A percentile compares a stretch with the other conserved stretches of the same genome.
These are phyloP conservation scores for Malus hybrid DNA, from an alignment of 331 rosid species.

Conservation along the genomic window DNA sequence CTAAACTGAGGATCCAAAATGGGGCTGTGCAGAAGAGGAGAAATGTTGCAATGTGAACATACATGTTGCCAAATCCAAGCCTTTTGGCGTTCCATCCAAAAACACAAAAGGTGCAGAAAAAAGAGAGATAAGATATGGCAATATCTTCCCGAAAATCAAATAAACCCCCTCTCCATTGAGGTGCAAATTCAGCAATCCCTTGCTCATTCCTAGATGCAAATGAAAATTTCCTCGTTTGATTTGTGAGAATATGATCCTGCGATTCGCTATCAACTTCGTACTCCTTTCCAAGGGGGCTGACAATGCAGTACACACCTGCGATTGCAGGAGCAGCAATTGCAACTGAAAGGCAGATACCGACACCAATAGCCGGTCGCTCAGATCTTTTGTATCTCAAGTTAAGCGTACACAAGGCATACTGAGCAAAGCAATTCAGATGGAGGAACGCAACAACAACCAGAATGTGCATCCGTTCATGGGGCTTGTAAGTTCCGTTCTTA, in stretches of 20 bases:
- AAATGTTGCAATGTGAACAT: conserved; percentile 43
- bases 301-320: conserved; percentile 36
- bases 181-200: conserved; percentile 21
- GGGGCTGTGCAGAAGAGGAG: conserved; percentile 48
- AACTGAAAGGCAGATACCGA: conserved; percentile 33
- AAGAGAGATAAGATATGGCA: conserved; percentile 20
- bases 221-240: conserved; percentile 18
- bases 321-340: conserved; percentile 48
- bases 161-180: conserved; percentile 52
- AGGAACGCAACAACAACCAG: conserved; percentile 43
- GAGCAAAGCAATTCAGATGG: conserved; percentile 58
- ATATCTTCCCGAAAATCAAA: conserved; percentile 34
- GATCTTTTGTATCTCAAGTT: conserved; percentile 43
- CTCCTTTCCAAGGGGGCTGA: conserved; percentile 56
- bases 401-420: conserved; percentile 54
- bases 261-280: conserved; percentile 32
- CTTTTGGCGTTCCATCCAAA: conserved; percentile 50
- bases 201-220: conserved; percentile 29
- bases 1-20: conserved; percentile 37
- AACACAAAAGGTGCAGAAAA: conserved; percentile 41
- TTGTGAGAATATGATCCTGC: conserved; percentile 12
- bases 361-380: conserved; percentile 36
- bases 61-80: conserved; percentile 47
- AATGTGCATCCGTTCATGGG: conserved; percentile 42
- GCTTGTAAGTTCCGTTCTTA: conserved; percentile 49